A percentile compares a stretch with the other conserved stretches of the same genome.
Conservation (phyloP, 768 basidiomycete genomes). For the Boletellus sp. region DNA sequence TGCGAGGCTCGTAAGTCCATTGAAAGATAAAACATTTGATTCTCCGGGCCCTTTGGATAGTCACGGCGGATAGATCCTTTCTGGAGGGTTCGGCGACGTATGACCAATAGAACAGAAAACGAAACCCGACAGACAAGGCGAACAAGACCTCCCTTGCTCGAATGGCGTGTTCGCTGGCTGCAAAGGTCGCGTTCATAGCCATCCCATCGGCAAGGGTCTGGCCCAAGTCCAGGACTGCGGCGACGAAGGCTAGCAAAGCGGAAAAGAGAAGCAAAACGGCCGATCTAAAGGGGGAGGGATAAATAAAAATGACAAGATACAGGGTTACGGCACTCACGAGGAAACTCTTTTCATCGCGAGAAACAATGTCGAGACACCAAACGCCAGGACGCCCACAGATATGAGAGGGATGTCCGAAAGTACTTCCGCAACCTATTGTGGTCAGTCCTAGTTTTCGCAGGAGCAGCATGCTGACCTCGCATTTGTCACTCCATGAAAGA, state of each 20-base stretch:
- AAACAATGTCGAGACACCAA: slow-evolving; percentile 57
- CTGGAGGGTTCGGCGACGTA: slow-evolving; percentile 58
- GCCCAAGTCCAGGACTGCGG: slow-evolving; percentile 59
- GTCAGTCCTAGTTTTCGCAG: slow-evolving; percentile 3
- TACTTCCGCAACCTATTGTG: slow-evolving; percentile 48
- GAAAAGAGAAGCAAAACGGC: slow-evolving; percentile 53
- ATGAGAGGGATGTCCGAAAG: slow-evolving; percentile 66
- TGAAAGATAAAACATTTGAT: slow-evolving; percentile 16
- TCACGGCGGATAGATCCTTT: slow-evolving; percentile 28
- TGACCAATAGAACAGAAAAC: slow-evolving; percentile 67
- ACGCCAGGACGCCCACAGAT: slow-evolving; percentile 59
- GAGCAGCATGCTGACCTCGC: slow-evolving; percentile 37
- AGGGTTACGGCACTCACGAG: slow-evolving; percentile 37
- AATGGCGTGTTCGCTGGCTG: slow-evolving; percentile 33
- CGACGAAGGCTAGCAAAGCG: slow-evolving; percentile 56
- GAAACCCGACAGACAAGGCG: slow-evolving; percentile 52
- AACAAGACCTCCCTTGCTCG: slow-evolving; percentile 57
- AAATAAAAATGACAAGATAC: not conserved
- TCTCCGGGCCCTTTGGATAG: slow-evolving; percentile 10
- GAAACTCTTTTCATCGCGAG: slow-evolving; percentile 49
- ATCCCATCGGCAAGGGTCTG: slow-evolving; percentile 45
- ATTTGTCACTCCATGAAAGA: slow-evolving; percentile 39
- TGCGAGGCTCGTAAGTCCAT: slow-evolving; percentile 36
- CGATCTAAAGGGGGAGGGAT: slow-evolving; percentile 31
- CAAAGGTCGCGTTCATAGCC: slow-evolving; percentile 21